phyloP scores from a whole-genome alignment of 441 rosid genomes.

The Gossypium laxum region DNA sequence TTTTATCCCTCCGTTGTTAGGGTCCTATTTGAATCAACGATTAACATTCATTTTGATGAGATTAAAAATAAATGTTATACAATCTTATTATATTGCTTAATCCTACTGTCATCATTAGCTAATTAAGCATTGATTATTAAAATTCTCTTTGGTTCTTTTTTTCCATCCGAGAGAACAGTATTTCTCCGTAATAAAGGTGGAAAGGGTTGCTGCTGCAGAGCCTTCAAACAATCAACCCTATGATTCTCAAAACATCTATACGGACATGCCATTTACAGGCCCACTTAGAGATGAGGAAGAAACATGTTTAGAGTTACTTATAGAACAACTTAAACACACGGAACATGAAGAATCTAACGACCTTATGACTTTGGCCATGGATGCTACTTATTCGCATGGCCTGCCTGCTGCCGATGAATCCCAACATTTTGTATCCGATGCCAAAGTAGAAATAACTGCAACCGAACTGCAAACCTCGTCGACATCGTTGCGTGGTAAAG shows the following conservation, averaged over 20 bases:
- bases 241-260: not conserved
- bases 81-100: not conserved
- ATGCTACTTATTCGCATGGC: conserved; percentile 1
- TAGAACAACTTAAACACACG: conserved; percentile 39
- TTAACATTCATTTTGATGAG: too few species aligned
- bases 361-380: conserved; percentile 20
- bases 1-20: not conserved
- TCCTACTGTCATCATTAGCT: not conserved
- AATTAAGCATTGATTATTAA: not conserved
- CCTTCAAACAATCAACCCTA: not conserved
- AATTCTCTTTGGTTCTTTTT: conserved; percentile 3
- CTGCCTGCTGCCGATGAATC: not conserved
- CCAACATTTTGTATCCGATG: not conserved
- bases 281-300: conserved; percentile 48
- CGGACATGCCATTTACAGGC: conserved; percentile 1
- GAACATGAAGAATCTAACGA: conserved; percentile 28
- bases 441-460: not conserved
- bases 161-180: conserved; percentile 27
- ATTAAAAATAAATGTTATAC: too few species aligned
- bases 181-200: conserved; percentile 32
- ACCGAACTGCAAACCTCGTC: not conserved
- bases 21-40: too few species aligned
- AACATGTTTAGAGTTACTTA: conserved; percentile 38
- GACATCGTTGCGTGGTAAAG: not conserved
- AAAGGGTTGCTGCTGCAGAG: conserved; percentile 3